Percentiles rank a stretch among this genome's conserved stretches.
phyloP scores from a whole-genome alignment of 768 basidiomycete species.

The Calocybe gangraenosa region DNA sequence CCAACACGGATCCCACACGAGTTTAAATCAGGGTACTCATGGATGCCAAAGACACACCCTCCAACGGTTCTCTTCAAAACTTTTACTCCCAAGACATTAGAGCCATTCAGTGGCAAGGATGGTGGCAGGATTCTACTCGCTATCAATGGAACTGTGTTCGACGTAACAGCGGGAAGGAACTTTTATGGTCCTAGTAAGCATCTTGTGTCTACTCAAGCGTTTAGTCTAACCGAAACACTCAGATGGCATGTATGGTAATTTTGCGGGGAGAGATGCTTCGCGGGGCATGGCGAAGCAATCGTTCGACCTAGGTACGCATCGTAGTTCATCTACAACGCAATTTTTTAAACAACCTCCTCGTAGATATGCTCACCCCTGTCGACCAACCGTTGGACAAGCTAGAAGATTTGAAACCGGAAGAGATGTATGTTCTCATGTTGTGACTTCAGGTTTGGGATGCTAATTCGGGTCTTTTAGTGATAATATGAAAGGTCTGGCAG shows the following conservation, averaged over 20 bases:
- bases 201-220: background rate
- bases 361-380: slow-evolving; percentile 87
- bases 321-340: background rate
- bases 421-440: slow-evolving; percentile 58
- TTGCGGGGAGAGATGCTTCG: slow-evolving; percentile 94
- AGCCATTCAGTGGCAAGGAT: slow-evolving; percentile 59
- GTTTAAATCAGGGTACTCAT: slow-evolving; percentile 84
- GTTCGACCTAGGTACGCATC: slow-evolving; percentile 74
- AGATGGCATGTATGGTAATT: slow-evolving; percentile 98
- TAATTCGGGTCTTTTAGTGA: slow-evolving; percentile 46
- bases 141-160: slow-evolving; percentile 87
- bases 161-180: slow-evolving; percentile 82
- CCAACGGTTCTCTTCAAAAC: slow-evolving; percentile 72
- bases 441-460: slow-evolving; percentile 5
- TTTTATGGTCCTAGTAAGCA: slow-evolving; percentile 93
- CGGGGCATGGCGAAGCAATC: slow-evolving; percentile 98
- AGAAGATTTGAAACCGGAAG: slow-evolving; percentile 69
- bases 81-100: slow-evolving; percentile 76
- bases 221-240: background rate
- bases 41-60: slow-evolving; percentile 84
- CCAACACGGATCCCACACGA: slow-evolving; percentile 54
- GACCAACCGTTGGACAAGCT: slow-evolving; percentile 86
- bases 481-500: slow-evolving; percentile 79
- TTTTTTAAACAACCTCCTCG: background rate
- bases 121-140: slow-evolving; percentile 75